Base-by-base conservation (phyloP, 345 rosid genomes). In the Viola odorata region DNA sequence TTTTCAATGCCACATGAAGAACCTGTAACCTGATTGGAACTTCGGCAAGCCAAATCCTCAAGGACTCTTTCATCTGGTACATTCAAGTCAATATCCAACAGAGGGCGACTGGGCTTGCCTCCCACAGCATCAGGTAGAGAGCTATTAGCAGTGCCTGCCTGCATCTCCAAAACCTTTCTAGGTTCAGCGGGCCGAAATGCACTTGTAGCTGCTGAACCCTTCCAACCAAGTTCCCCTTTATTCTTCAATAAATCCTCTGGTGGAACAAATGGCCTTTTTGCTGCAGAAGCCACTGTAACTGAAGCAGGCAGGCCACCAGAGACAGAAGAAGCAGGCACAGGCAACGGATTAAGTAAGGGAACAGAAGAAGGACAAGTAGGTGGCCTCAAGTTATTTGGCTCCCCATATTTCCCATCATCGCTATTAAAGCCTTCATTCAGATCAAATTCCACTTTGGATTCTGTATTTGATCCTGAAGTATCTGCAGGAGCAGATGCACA, bases 101-200 rank as follows among this genome's bases (percentile, higher is more conserved):
- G 75, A 32, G 78, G 83, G 53, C 80, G 86, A 49, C 75, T 63
- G 11, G 77, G 82, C 53, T 79, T 87, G 47, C 75, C 74, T 41
- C 69, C 60, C 58, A 79, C 57, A 57, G 70, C 78, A 68, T 78
- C 88, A 60, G 71, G 50, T 1, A 63, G 37, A 70, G 72, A 73
- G n/a, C 51, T 17, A 48, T 48, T 62, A n/a, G 60, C 64, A 5
- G 75, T 62, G 58, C 77, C 61, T 13, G 75, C 47, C 16, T 73
- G 64, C 74, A 74, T 77, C 59, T 85, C 96, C 55, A 70, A 41
- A 16, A 45, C 32, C 69, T 81, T 89, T 71, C 96, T 75, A 12
- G 96, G 96, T 75, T 85, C 98, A 58, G 98, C 96, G 16, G 98
- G 98, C 9, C 98, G 80, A 75, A 92, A 92, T 11, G 98, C 98